Evolutionary conservation across 495 filamentous ascomycete genomes (phyloP).

Genomic region (Podospora anserina): DNA sequence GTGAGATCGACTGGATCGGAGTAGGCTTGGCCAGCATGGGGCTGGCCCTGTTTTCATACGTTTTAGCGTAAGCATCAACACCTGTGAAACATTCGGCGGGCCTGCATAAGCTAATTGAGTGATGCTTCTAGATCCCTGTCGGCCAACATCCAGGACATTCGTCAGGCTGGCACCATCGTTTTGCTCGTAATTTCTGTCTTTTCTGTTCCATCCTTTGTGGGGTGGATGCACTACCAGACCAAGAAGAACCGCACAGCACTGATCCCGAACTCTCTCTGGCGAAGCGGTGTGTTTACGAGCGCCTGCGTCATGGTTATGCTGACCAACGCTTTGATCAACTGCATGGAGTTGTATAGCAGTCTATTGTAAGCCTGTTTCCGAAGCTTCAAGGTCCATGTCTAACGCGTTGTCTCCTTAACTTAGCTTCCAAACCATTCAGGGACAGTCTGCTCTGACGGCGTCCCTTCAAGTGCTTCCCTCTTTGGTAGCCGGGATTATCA

Average conservation of each 20-base stretch:
- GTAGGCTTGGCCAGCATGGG: conserved; percentile 9
- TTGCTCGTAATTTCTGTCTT: conserved; percentile 38
- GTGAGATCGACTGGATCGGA: conserved; percentile 17
- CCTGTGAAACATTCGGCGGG: background rate
- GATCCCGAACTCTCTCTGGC: conserved; percentile 56
- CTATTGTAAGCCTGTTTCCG: conserved; percentile 34
- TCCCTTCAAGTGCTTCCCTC: conserved; percentile 56
- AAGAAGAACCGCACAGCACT: conserved; percentile 44
- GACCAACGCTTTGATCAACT: conserved; percentile 47
- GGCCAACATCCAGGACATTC: conserved; percentile 28
- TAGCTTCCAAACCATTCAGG: conserved; percentile 45
- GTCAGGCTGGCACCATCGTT: conserved; percentile 38
- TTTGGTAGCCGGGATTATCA: conserved; percentile 49
- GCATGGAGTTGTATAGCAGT: conserved; percentile 48
- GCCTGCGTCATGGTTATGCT: conserved; percentile 53
- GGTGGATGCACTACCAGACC: conserved; percentile 49
- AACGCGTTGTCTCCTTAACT: background rate
- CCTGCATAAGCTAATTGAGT: background rate
- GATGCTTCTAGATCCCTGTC: conserved; percentile 4
- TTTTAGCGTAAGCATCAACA: conserved; percentile 13
- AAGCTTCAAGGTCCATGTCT: no score
- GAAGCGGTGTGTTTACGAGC: conserved; percentile 46
- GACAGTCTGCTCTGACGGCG: conserved; percentile 42
- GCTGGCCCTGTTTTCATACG: conserved; percentile 14
- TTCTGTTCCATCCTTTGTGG: conserved; percentile 44